Evolutionary conservation across 129 eudicot genomes (phyloP).

Genomic region (Heracleum sosnowskyi): DNA sequence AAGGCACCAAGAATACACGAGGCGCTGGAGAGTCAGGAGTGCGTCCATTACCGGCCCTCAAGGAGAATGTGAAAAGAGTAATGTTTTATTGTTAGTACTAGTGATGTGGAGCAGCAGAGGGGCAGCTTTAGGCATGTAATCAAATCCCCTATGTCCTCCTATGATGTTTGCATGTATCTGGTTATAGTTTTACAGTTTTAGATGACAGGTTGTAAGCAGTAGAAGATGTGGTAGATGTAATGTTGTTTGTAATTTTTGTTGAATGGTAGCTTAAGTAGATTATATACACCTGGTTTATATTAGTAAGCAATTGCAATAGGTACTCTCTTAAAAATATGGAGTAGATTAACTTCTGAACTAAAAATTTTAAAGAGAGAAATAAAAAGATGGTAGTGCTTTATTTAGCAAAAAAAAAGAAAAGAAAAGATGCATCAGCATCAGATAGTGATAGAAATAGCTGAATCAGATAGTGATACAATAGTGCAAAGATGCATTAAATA

Average conservation of each 20-base stretch:
- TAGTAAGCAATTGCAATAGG: background rate
- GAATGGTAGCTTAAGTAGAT: constrained; percentile 5
- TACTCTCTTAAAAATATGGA: background rate
- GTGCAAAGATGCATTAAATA: too few species aligned
- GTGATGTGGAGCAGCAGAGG: background rate
- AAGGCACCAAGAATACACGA: constrained; percentile 21
- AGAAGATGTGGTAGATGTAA: background rate
- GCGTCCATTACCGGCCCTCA: constrained; percentile 58
- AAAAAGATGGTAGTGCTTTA: too few species aligned
- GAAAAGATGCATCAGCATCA: too few species aligned
- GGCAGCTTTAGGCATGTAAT: background rate
- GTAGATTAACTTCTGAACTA: background rate
- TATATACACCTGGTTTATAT: background rate
- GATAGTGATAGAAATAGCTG: too few species aligned
- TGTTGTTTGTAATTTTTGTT: constrained; percentile 1
- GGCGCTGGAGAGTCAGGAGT: constrained; percentile 39
- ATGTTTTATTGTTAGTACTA: constrained; percentile 60
- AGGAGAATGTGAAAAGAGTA: constrained; percentile 64
- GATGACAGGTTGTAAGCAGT: background rate
- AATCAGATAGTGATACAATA: too few species aligned
- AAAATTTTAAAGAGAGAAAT: too few species aligned
- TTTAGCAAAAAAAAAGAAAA: too few species aligned
- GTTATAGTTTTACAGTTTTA: constrained; percentile 3
- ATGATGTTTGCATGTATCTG: background rate
- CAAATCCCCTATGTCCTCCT: background rate